Conservation (phyloP, 2,329 filamentous ascomycete genomes). For the Myriangium duriaei region DNA sequence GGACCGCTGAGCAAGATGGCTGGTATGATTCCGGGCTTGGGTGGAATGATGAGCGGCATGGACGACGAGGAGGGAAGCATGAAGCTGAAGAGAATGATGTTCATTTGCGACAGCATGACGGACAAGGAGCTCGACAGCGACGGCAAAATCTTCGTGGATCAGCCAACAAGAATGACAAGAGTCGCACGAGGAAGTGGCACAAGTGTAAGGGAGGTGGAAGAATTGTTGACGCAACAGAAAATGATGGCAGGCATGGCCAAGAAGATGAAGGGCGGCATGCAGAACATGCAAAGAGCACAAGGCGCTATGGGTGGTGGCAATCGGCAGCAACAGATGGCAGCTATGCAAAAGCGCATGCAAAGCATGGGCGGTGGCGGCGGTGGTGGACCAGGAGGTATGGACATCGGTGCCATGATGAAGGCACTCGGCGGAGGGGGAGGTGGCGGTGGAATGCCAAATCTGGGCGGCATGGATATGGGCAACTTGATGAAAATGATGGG, state of each 20-base stretch:
- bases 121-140: slow-evolving; percentile 90
- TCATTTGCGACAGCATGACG: slow-evolving; percentile 98
- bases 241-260: slow-evolving; percentile 99
- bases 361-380: slow-evolving; percentile 71
- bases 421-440: slow-evolving; percentile 67
- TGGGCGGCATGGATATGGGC: slow-evolving; percentile 48
- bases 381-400: slow-evolving; percentile 53
- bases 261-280: slow-evolving; percentile 96
- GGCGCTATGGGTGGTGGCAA: slow-evolving; percentile 85
- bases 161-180: slow-evolving; percentile 84
- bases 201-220: slow-evolving; percentile 83
- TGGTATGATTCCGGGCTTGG: slow-evolving; percentile 94
- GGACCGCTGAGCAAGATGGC: slow-evolving; percentile 94
- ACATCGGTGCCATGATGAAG: slow-evolving; percentile 75
- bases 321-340: slow-evolving; percentile 84
- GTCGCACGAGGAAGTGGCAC: slow-evolving; percentile 85
- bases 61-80: slow-evolving; percentile 91
- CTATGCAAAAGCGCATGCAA: slow-evolving; percentile 91
- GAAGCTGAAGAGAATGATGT: slow-evolving; percentile 96
- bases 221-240: slow-evolving; percentile 89
- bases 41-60: slow-evolving; percentile 87
- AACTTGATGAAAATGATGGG: slow-evolving; percentile 68
- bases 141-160: slow-evolving; percentile 84
- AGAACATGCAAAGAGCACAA: slow-evolving; percentile 91
- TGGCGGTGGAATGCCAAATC: slow-evolving; percentile 49